Evolutionary conservation across 495 filamentous ascomycete genomes (phyloP).

Genomic region (Zalerion maritima): DNA sequence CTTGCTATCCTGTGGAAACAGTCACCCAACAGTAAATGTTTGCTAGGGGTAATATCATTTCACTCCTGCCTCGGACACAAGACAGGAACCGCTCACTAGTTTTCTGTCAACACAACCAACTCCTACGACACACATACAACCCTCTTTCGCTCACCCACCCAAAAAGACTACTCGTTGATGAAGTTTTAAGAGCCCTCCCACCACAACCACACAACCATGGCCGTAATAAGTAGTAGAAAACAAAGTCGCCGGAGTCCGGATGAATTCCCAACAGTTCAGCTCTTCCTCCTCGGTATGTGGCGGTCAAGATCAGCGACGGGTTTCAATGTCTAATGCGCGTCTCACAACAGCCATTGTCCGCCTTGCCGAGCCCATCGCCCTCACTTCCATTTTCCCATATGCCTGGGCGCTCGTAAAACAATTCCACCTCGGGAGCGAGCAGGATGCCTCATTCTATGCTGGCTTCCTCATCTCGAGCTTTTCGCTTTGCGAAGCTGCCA

Average conservation of each 20-base stretch:
- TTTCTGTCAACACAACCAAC: too few relatives aligned
- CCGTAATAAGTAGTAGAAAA: too few relatives aligned
- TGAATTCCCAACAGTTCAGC: slow-evolving; percentile 61
- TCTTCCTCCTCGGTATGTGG: slow-evolving; percentile 55
- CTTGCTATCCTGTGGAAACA: too few relatives aligned
- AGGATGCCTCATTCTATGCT: slow-evolving; percentile 67
- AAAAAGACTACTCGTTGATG: too few relatives aligned
- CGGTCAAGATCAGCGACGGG: slow-evolving; percentile 2
- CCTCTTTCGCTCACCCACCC: too few relatives aligned
- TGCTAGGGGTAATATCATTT: too few relatives aligned
- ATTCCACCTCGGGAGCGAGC: slow-evolving; percentile 49
- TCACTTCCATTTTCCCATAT: slow-evolving; percentile 80
- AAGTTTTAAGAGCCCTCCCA: too few relatives aligned
- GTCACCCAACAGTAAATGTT: too few relatives aligned
- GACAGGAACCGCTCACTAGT: too few relatives aligned
- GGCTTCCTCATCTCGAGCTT: slow-evolving; percentile 79
- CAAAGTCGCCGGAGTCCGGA: slow-evolving; percentile 37
- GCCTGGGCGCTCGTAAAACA: slow-evolving; percentile 70
- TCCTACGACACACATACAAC: too few relatives aligned
- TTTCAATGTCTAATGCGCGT: background rate
- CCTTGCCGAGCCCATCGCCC: slow-evolving; percentile 75
- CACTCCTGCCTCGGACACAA: too few relatives aligned
- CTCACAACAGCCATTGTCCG: slow-evolving; percentile 32
- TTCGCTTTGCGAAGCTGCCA: slow-evolving; percentile 62
- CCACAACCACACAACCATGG: too few relatives aligned